phyloP scores from a whole-genome alignment of 192 early-diverging fungal species.

The Entomortierella lignicola region DNA sequence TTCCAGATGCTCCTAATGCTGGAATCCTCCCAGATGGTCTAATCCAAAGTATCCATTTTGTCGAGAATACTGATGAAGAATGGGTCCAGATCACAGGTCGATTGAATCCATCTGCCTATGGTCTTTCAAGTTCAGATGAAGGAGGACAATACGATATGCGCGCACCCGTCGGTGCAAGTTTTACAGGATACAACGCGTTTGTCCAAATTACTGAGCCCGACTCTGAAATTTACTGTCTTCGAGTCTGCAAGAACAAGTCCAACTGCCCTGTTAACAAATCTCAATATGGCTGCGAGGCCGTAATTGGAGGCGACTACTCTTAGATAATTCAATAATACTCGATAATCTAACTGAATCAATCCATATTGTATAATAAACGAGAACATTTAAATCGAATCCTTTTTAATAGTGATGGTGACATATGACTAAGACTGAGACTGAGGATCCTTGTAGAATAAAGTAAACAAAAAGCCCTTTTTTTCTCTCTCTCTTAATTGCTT shows the following conservation, averaged over 20 bases:
- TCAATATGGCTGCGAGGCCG: constrained; percentile 1
- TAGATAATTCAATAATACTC: too few relatives aligned
- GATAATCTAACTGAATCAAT: too few relatives aligned
- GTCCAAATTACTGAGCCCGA: constrained; percentile 55
- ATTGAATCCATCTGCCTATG: constrained; percentile 41
- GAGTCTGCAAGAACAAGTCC: constrained; percentile 31
- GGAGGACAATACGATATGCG: constrained; percentile 55
- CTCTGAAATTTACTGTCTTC: constrained; percentile 45
- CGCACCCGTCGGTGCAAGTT: constrained; percentile 49
- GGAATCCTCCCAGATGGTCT: constrained; percentile 41
- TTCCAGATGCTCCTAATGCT: constrained; percentile 44
- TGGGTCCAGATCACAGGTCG: constrained; percentile 55
- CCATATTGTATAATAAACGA: too few relatives aligned
- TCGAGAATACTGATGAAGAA: constrained; percentile 20
- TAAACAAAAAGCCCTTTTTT: too few relatives aligned
- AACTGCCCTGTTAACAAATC: constrained; percentile 15
- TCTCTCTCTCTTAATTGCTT: too few relatives aligned
- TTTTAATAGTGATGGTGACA: too few relatives aligned
- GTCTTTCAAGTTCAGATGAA: constrained; percentile 23
- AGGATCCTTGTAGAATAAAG: too few relatives aligned
- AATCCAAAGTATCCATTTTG: constrained; percentile 55
- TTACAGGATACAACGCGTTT: constrained; percentile 50
- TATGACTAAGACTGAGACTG: too few relatives aligned
- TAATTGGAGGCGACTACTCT: constrained; percentile 18
- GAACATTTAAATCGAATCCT: too few relatives aligned